These are phyloP conservation scores for Sordariomycetes sp. DNA, from an alignment of 2,329 filamentous ascomycete genomes.

Conservation along the genomic window DNA sequence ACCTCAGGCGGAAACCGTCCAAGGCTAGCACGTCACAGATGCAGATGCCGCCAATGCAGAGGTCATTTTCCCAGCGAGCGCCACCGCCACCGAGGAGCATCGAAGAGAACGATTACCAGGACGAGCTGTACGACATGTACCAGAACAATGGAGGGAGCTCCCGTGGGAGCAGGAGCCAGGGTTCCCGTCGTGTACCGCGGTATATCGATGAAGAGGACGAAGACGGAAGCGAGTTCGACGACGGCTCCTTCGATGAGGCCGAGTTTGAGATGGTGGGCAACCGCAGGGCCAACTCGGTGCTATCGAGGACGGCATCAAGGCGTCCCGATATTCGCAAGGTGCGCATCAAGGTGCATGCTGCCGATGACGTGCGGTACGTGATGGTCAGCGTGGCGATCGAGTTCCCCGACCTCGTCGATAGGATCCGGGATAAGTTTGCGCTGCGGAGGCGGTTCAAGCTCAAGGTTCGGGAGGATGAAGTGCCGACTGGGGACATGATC, in stretches of 20 bases:
- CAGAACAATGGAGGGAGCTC: constrained; percentile 25
- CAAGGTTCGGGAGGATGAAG: constrained; percentile 73
- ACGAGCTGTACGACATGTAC: constrained; percentile 58
- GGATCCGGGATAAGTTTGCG: constrained; percentile 77
- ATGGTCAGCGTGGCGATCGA: constrained; percentile 64
- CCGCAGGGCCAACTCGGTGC: constrained; percentile 32
- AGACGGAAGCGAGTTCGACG: constrained; percentile 58
- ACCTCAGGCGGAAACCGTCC: constrained; percentile 9
- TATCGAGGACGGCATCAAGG: constrained; percentile 39
- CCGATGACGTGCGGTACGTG: constrained; percentile 82
- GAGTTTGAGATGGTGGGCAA: constrained; percentile 69
- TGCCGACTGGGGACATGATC: constrained; percentile 75
- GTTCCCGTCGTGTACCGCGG: constrained; percentile 27
- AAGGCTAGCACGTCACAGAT: constrained; percentile 1
- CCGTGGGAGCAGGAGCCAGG: constrained; percentile 24
- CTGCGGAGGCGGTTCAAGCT: constrained; percentile 71
- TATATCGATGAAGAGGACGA: constrained; percentile 76
- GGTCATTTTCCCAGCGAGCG: constrained; percentile 5
- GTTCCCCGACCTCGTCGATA: constrained; percentile 65
- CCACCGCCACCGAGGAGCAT: constrained; percentile 15
- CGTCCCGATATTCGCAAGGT: constrained; percentile 62
- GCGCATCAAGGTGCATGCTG: constrained; percentile 79
- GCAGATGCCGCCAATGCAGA: constrained; percentile 5
- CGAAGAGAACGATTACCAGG: constrained; percentile 50
- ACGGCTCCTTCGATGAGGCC: constrained; percentile 56